Evolutionary conservation across 192 early-diverging fungal species (phyloP).

Genomic region (Oehlia diaphana): DNA sequence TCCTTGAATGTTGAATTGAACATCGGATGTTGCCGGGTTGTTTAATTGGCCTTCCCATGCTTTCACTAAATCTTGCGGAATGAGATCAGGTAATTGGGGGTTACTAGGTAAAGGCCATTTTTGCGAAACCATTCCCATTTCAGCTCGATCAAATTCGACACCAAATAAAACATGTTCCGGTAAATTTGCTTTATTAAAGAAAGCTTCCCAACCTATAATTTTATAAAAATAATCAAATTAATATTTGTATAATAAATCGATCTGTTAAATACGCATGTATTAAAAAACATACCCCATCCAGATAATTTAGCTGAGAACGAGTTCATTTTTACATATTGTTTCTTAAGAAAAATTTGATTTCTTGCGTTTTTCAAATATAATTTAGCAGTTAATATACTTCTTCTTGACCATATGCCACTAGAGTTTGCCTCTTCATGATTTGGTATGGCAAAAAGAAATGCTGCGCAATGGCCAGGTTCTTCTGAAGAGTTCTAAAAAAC

Average conservation of each 20-base stretch:
- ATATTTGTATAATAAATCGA: not conserved
- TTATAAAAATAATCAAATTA: not conserved
- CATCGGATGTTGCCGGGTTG: conserved; percentile 12
- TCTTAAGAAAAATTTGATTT: conserved; percentile 2
- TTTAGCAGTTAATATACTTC: conserved; percentile 1
- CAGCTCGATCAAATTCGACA: conserved; percentile 21
- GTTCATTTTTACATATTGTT: conserved; percentile 21
- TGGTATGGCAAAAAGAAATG: conserved; percentile 24
- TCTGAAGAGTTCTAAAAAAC: conserved; percentile 14
- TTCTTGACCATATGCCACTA: not conserved
- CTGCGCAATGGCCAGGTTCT: conserved; percentile 21
- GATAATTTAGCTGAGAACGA: conserved; percentile 24
- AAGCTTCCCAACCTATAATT: conserved; percentile 18
- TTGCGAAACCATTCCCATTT: conserved; percentile 15
- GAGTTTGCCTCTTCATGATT: conserved; percentile 20
- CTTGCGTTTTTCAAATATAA: conserved; percentile 25
- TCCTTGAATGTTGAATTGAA: conserved; percentile 26
- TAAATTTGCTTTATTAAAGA: conserved; percentile 17
- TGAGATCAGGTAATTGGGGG: not conserved
- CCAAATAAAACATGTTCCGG: conserved; percentile 26
- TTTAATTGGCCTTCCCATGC: conserved; percentile 28
- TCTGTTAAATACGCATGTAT: not conserved
- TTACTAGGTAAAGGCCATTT: conserved; percentile 18
- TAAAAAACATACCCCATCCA: conserved; percentile 20
- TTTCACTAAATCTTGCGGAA: conserved; percentile 14